phyloP scores from a whole-genome alignment of 305 asterid species.

The Stenogyne calaminthoides region DNA sequence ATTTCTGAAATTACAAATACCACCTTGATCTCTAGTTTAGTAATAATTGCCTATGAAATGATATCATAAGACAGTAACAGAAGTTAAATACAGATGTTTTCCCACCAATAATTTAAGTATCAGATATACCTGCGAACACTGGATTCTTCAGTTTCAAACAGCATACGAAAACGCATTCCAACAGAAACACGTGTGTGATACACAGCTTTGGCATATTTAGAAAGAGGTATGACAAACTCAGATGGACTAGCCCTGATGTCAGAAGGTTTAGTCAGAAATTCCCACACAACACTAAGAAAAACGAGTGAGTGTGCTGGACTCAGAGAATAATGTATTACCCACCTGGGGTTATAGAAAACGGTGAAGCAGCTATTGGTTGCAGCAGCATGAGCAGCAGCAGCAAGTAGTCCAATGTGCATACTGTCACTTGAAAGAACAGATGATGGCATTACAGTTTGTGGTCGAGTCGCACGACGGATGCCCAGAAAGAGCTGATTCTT shows the following conservation, averaged over 20 bases:
- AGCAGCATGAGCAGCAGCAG: slow-evolving; percentile 99
- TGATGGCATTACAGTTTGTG: slow-evolving; percentile 97
- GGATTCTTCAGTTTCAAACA: slow-evolving; percentile 98
- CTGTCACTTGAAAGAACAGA: slow-evolving; percentile 97
- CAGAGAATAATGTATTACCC: slow-evolving; percentile 12
- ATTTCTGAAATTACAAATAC: not conserved
- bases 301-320: not conserved
- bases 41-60: not conserved
- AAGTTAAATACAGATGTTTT: slow-evolving; percentile 10
- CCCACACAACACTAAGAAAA: not conserved
- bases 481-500: slow-evolving; percentile 95
- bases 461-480: slow-evolving; percentile 83
- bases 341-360: slow-evolving; percentile 92
- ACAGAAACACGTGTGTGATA: slow-evolving; percentile 92
- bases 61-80: not conserved
- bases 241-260: slow-evolving; percentile 90
- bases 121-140: slow-evolving; percentile 84
- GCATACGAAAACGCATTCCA: slow-evolving; percentile 98
- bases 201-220: slow-evolving; percentile 88
- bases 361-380: slow-evolving; percentile 97
- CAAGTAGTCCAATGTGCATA: slow-evolving; percentile 97
- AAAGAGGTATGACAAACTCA: slow-evolving; percentile 85
- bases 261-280: slow-evolving; percentile 32
- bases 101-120: not conserved
- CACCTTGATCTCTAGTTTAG: not conserved